Evolutionary conservation across 371 early-diverging fungal genomes (phyloP), one percentile per base, ranked within the genome.

Genomic region (Lichtheimia ornata): DNA sequence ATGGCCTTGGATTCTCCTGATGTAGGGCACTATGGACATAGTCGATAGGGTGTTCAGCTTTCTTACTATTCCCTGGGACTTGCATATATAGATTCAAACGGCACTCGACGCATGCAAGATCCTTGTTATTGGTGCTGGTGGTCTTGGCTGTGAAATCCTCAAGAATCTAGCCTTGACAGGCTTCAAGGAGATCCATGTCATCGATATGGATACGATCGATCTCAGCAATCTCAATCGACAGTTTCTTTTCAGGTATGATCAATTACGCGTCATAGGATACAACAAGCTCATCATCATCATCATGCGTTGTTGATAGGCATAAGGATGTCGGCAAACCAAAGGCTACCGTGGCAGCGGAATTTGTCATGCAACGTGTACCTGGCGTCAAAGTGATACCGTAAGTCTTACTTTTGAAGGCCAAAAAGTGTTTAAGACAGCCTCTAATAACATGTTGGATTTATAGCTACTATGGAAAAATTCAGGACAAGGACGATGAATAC

Each of bases 151-250:
- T 73, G 99, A 99, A 73, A 83, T 99, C 43, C 83, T 98, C 27
- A 99, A 99, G 73, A 91, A 95, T 71, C 83, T 99, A 25, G 94
- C 94, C 18, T 73, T 95, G 71, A 80, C 89, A 15, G 97, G 97
- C 4, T 96, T 97, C 71, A 81, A 77, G 61, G 71, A 91, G 60
- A 91, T 98, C 35, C 87, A 93, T 59, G 84, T 95, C 28, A 92
- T 99, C 64, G 99, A 99, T 81, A 84, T 97, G 74, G 99, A 99
- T 76, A 97, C 96, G 0, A 98, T 99, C 53, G 99, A 99, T 64
- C 70, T 98, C 42, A 94, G 97, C 50, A 99, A 99, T 76, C 79
- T 99, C 44, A 99, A 99, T 73, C 84, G 99, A 17, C 99, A 99
- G 81, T 98, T 99, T 67, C 84, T 99, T 54, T 99, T 98, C 81